phyloP scores from a whole-genome alignment of 306 rosid species.

The Lablab purpureus region DNA sequence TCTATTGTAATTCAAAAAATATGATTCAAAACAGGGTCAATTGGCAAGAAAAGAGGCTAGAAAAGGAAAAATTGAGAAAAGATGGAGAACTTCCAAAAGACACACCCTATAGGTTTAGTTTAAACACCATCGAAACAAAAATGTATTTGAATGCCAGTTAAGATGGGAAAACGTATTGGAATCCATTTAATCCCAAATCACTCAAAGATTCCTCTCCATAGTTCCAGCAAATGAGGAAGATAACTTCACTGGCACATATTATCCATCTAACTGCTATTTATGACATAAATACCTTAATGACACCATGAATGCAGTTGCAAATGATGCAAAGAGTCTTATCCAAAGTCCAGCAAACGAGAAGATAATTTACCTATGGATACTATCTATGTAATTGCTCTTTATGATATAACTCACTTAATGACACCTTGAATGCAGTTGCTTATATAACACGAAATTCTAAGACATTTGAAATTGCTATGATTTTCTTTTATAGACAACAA shows the following conservation, averaged over 20 bases:
- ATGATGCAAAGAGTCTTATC: background rate
- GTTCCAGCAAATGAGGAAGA: background rate
- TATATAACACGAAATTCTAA: background rate
- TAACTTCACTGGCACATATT: background rate
- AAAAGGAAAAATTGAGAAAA: background rate
- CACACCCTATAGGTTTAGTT: background rate
- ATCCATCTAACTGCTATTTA: background rate
- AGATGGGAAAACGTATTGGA: background rate
- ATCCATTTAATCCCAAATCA: constrained; percentile 14
- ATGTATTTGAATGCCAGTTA: constrained; percentile 21
- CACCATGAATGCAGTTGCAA: background rate
- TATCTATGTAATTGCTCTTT: background rate
- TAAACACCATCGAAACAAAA: background rate
- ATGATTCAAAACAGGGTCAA: too few relatives aligned
- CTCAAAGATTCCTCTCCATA: background rate
- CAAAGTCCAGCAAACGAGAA: background rate
- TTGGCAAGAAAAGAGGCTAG: background rate
- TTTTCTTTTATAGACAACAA: constrained; percentile 7
- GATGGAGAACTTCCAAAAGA: background rate
- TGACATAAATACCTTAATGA: background rate
- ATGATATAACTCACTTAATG: background rate
- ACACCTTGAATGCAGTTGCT: background rate
- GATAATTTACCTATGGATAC: background rate
- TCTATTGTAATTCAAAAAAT: too few relatives aligned
- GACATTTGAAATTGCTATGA: background rate